These are phyloP conservation scores for Phytophthora citricola DNA, from an alignment of 352 stramenopile genomes.

Conservation along the genomic window DNA sequence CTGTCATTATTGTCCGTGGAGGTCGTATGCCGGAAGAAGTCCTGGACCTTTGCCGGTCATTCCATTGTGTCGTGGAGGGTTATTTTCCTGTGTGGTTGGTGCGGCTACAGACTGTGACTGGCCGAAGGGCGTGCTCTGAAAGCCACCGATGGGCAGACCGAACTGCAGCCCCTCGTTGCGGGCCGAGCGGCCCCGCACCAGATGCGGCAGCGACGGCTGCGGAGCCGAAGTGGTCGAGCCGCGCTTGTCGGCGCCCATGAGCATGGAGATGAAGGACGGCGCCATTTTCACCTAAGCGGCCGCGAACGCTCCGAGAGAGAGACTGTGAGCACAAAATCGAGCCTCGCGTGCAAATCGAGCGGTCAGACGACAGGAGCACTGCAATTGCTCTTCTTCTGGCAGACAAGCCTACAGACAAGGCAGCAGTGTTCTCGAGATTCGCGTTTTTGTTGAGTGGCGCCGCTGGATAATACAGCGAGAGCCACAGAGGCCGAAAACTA, in stretches of 20 bases:
- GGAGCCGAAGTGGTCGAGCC: slow-evolving; percentile 2
- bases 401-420: slow-evolving; percentile 30
- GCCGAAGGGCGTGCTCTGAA: slow-evolving; percentile 30
- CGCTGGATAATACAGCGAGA: slow-evolving; percentile 17
- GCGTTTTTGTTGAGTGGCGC: slow-evolving; percentile 22
- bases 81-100: slow-evolving; percentile 11
- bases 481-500: slow-evolving; percentile 9
- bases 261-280: slow-evolving; percentile 69
- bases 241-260: slow-evolving; percentile 47
- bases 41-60: slow-evolving; percentile 58
- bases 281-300: slow-evolving; percentile 44
- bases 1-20: neutral
- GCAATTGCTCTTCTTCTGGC: slow-evolving; percentile 12
- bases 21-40: slow-evolving; percentile 64
- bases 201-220: slow-evolving; percentile 28
- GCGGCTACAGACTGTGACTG: slow-evolving; percentile 16
- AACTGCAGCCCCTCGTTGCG: slow-evolving; percentile 40
- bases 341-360: slow-evolving; percentile 31
- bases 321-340: slow-evolving; percentile 30
- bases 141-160: slow-evolving; percentile 34
- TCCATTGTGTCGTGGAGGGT: slow-evolving; percentile 35
- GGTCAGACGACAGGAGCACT: slow-evolving; percentile 28
- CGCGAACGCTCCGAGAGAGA: slow-evolving; percentile 33
- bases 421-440: slow-evolving; percentile 11
- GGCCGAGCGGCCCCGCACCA: slow-evolving; percentile 20